Conservation (phyloP, 1,284 basidiomycete species). For the Microbotryum saponariae region DNA sequence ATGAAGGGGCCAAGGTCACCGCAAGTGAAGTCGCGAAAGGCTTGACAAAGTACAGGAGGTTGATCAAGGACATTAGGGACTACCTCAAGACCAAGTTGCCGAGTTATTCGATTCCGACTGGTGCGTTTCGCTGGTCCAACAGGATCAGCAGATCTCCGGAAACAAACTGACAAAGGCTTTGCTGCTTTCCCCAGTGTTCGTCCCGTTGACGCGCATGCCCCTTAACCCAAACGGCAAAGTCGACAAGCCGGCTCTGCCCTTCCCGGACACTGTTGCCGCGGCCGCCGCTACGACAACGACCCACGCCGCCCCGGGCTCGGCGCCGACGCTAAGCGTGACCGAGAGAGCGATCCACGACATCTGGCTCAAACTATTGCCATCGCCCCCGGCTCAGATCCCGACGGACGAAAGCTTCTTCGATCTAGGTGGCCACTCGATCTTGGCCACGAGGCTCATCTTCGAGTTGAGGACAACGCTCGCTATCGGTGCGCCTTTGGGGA, state of each 20-base stretch:
- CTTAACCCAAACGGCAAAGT: constrained; percentile 99
- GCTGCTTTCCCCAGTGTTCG: constrained; percentile 62
- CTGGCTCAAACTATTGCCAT: constrained; percentile 78
- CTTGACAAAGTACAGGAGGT: constrained; percentile 68
- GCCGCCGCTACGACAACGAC: constrained; percentile 42
- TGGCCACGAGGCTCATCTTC: constrained; percentile 94
- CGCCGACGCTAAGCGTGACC: constrained; percentile 53
- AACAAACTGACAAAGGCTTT: neutral
- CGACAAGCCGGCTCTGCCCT: constrained; percentile 95
- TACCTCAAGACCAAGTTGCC: constrained; percentile 96
- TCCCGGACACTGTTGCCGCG: constrained; percentile 89
- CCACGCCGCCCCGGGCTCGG: constrained; percentile 33
- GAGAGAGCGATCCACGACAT: constrained; percentile 72
- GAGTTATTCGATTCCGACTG: constrained; percentile 78
- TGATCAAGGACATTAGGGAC: constrained; percentile 91
- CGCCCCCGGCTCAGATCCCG: constrained; percentile 67
- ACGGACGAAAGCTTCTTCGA: constrained; percentile 97
- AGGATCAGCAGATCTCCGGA: neutral
- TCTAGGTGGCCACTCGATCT: constrained; percentile 94
- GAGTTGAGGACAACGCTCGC: constrained; percentile 91
- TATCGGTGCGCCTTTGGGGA: constrained; percentile 80
- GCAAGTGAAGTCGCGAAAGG: constrained; percentile 56
- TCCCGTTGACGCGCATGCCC: constrained; percentile 90
- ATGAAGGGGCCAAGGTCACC: constrained; percentile 42
- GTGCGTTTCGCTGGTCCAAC: constrained; percentile 46